Evolutionary conservation across 129 eudicot genomes (phyloP), one percentile per base, ranked within the genome.

Genomic region (Ambrosia artemisiifolia): DNA sequence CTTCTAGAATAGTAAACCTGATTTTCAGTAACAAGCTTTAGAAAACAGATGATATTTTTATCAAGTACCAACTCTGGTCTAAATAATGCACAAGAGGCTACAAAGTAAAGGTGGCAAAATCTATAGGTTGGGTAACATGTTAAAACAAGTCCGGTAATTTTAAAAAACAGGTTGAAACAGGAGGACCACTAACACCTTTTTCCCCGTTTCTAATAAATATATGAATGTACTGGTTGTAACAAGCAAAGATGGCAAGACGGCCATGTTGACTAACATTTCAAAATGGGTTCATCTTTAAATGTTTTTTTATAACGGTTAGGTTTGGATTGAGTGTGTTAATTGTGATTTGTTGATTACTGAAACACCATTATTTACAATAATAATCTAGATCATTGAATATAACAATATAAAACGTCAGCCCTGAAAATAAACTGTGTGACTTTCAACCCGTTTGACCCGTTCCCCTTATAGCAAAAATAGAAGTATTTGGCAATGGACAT

Each of bases 1-100:
- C 83, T 83, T 83, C 86, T 84, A 43, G 97, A 62, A 80, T 93
- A 93, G 59, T 67, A 89, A 44, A 93, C 87, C 98, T 93, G 86
- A 74, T 71, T 71, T 53, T 65, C 12, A n/a, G 17, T 16, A 68
- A 43, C 71, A 74, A 30, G 17, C 38, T 55, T 78, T 32, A 68
- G 44, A 60, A 67, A 24, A 28, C 19, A 70, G 57, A 49, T 5
- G 4, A 65, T 47, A 43, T 20, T 43, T 57, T 38, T 16, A 48
- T 59, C 63, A 69, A 46, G 48, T 16, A 30, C 35, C 63, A 42
- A 46, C 30, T 65, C n/a, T 16, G 36, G 50, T 64, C 49, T 34
- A 64, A 59, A 54, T 54, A 20, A 35, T 43, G 51, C 64, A 69
- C 36, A 36, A 9, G 44, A 54, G 19, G 46, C 57, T 70, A 76